These are phyloP conservation scores for Psidium friedrichsthalianum DNA, from an alignment of 345 rosid species.

Conservation along the genomic window DNA sequence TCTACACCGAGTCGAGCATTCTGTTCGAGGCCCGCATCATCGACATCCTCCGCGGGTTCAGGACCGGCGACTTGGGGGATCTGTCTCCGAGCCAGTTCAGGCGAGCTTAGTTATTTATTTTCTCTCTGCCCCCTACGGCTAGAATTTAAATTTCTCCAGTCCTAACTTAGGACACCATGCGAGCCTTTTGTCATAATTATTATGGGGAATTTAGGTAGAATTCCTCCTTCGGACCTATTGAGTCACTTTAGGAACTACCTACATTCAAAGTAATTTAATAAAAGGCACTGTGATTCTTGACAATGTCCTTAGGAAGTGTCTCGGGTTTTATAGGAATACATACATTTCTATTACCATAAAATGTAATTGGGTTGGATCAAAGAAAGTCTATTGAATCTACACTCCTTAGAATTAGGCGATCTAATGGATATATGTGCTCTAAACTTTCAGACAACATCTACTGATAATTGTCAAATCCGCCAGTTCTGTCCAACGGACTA, in stretches of 20 bases:
- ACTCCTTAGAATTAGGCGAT: neutral
- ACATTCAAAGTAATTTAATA: neutral
- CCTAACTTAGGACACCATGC: neutral
- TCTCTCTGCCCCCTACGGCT: neutral
- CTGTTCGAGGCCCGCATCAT: conserved; percentile 62
- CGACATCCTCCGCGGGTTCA: conserved; percentile 58
- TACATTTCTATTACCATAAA: too few relatives aligned
- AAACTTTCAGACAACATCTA: neutral
- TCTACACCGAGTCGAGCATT: conserved; percentile 73
- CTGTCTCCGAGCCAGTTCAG: conserved; percentile 73
- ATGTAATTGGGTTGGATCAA: too few relatives aligned
- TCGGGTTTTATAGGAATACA: too few relatives aligned
- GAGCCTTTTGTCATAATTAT: neutral
- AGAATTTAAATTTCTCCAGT: neutral
- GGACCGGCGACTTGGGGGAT: conserved; percentile 76
- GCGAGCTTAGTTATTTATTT: conserved; percentile 2
- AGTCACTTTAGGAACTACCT: neutral
- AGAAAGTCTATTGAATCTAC: neutral
- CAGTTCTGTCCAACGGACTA: neutral
- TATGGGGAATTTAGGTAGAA: neutral
- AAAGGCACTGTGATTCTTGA: neutral
- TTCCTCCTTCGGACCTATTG: neutral
- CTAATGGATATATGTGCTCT: neutral
- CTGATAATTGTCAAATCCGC: neutral
- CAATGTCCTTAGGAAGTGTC: neutral